Evolutionary conservation across 805 yeast genomes (phyloP).

Genomic region (Lipomyces starkeyi): DNA sequence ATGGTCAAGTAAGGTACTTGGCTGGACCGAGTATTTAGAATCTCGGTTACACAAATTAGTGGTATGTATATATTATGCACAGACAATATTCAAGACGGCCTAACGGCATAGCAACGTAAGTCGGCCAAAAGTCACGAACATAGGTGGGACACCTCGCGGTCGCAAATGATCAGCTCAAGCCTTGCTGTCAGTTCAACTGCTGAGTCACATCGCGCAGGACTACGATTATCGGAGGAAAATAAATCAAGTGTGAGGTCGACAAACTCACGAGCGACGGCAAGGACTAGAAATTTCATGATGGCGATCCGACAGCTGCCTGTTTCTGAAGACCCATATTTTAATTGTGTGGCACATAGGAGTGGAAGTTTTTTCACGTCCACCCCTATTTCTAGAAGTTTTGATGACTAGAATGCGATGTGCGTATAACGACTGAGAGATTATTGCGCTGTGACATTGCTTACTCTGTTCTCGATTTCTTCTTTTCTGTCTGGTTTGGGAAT

Average conservation of each 20-base stretch:
- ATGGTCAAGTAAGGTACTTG: not conserved
- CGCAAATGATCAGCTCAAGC: not conserved
- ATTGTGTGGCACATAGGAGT: not conserved
- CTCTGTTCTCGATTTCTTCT: not conserved
- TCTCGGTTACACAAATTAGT: not conserved
- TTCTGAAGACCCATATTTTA: not conserved
- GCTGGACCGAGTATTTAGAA: not conserved
- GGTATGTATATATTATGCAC: not conserved
- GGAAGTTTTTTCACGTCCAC: slow-evolving; percentile 7
- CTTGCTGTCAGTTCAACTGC: not conserved
- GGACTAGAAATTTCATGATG: not conserved
- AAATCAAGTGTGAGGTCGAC: not conserved
- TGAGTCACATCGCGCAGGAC: not conserved
- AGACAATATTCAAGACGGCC: not conserved
- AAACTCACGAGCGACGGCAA: not conserved
- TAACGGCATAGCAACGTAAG: not conserved
- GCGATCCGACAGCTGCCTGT: not conserved
- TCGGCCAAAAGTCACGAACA: not conserved
- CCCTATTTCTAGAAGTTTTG: not conserved
- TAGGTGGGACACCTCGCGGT: not conserved
- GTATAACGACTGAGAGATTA: not conserved
- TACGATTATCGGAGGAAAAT: not conserved
- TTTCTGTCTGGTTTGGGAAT: not conserved
- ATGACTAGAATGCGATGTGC: not conserved
- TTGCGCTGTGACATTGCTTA: not conserved